phyloP scores from a whole-genome alignment of 257 asterid species.

The Solanum peruvianum region DNA sequence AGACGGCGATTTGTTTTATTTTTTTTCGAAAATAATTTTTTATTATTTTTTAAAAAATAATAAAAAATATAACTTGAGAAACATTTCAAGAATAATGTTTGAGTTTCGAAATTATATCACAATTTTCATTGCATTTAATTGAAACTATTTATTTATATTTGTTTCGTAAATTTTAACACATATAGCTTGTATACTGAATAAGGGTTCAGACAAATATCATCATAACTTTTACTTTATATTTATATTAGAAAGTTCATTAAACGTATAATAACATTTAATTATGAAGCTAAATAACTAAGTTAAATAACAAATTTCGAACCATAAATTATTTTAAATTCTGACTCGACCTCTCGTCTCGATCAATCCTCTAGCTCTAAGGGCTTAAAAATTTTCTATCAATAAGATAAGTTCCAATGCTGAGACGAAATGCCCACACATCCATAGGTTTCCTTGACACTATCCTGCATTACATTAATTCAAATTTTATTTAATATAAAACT shows the following conservation, averaged over 20 bases:
- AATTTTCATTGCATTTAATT: background rate
- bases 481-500: background rate
- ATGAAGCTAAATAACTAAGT: background rate
- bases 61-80: too few relatives aligned
- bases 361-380: conserved; percentile 53
- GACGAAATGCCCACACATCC: conserved; percentile 90
- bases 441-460: conserved; percentile 77
- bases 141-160: background rate
- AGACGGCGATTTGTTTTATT: conserved; percentile 28
- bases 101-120: background rate
- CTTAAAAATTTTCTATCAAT: conserved; percentile 66
- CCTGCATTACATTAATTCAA: conserved; percentile 21
- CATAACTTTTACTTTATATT: background rate
- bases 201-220: background rate
- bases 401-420: conserved; percentile 68
- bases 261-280: background rate
- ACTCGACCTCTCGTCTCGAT: background rate
- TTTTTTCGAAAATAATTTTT: too few relatives aligned
- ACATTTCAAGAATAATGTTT: background rate
- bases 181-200: too few relatives aligned
- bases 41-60: too few relatives aligned
- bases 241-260: background rate
- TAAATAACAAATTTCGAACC: background rate
- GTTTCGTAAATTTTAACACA: background rate
- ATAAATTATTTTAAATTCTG: background rate